phyloP scores from a whole-genome alignment of 768 basidiomycete genomes.

The Psilocybe sp. region DNA sequence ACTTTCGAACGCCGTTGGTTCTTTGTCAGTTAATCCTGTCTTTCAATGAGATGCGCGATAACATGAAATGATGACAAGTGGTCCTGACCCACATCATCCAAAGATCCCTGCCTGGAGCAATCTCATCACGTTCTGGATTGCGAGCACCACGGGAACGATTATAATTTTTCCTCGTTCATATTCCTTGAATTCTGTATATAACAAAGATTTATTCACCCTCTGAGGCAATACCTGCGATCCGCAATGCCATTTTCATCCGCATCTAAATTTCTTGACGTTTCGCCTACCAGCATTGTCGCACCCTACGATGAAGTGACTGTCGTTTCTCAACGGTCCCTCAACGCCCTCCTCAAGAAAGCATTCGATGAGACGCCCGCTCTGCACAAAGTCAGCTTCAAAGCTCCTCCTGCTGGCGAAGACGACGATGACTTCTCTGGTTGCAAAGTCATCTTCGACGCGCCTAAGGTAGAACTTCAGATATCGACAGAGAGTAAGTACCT shows the following conservation, averaged over 20 bases:
- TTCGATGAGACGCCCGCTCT: not conserved
- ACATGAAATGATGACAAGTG: too few relatives aligned
- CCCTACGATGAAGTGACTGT: not conserved
- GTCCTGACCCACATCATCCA: too few relatives aligned
- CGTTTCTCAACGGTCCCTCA: not conserved
- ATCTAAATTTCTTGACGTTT: not conserved
- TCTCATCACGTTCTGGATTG: too few relatives aligned
- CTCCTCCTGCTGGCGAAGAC: not conserved
- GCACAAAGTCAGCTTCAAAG: not conserved
- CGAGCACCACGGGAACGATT: too few relatives aligned
- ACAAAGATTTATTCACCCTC: too few relatives aligned
- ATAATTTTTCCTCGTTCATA: too few relatives aligned
- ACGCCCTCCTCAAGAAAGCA: not conserved
- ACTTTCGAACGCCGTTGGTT: too few relatives aligned
- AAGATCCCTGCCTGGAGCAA: too few relatives aligned
- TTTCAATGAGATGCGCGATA: too few relatives aligned
- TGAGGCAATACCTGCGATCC: not conserved
- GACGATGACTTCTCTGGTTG: not conserved
- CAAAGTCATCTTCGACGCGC: not conserved
- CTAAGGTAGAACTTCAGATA: not conserved
- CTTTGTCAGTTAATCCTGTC: too few relatives aligned
- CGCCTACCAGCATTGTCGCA: not conserved
- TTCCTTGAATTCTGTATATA: too few relatives aligned
- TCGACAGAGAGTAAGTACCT: not conserved
- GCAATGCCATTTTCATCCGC: not conserved